Evolutionary conservation across 148 eudicot genomes (phyloP).

Genomic region (Euryodendron excelsum): DNA sequence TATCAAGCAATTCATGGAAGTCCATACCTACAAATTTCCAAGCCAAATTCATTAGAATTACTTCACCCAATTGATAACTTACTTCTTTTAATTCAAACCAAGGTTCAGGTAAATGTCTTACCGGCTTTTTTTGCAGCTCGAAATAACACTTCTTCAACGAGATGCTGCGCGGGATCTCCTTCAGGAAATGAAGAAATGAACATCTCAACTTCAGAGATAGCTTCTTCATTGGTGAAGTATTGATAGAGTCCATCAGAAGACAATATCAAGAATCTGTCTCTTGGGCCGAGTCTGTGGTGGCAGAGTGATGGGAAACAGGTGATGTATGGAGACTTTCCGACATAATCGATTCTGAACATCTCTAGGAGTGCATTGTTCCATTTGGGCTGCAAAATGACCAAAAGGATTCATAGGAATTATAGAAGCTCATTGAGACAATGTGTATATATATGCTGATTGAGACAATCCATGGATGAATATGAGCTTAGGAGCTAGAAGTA

Average conservation of each 20-base stretch:
- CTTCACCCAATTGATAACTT: neutral
- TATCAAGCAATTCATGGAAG: conserved; percentile 73
- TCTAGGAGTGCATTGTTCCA: conserved; percentile 84
- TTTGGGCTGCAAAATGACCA: conserved; percentile 43
- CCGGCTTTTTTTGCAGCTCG: conserved; percentile 94
- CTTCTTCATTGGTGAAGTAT: conserved; percentile 87
- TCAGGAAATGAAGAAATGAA: conserved; percentile 73
- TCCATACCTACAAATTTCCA: conserved; percentile 44
- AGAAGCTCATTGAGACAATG: too few species aligned
- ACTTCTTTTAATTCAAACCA: neutral
- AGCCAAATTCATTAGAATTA: neutral
- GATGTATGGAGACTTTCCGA: conserved; percentile 72
- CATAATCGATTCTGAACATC: conserved; percentile 77
- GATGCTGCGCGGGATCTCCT: conserved; percentile 96
- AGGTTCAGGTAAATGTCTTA: conserved; percentile 14
- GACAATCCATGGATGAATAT: too few species aligned
- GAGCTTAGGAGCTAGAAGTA: conserved; percentile 12
- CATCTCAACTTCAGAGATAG: conserved; percentile 68
- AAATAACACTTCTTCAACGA: conserved; percentile 80
- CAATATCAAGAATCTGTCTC: conserved; percentile 72
- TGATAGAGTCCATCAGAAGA: conserved; percentile 95
- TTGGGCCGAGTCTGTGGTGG: conserved; percentile 72
- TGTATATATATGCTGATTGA: too few species aligned
- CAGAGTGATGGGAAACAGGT: conserved; percentile 59
- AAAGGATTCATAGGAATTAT: neutral